Conservation (phyloP, 495 filamentous ascomycete genomes). For the Bombardia bombarda region DNA sequence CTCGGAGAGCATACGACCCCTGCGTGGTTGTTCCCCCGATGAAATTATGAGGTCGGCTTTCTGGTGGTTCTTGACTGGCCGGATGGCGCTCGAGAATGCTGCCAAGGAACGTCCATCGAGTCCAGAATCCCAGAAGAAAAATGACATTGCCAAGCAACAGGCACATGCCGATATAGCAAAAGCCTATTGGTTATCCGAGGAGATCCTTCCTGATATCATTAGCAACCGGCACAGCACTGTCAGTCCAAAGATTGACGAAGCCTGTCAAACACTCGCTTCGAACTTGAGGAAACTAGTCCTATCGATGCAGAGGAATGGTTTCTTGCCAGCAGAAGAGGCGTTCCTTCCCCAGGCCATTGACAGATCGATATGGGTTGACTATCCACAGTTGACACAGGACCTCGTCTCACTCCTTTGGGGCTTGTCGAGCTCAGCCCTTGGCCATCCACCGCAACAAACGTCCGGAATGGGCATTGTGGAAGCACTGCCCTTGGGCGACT, state of each 20-base stretch:
- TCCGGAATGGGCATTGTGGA: conserved; percentile 46
- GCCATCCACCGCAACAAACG: conserved; percentile 20
- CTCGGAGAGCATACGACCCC: conserved; percentile 58
- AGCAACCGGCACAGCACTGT: conserved; percentile 23
- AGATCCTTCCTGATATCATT: conserved; percentile 51
- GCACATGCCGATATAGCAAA: conserved; percentile 76
- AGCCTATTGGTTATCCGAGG: conserved; percentile 68
- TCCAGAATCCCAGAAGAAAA: conserved; percentile 29
- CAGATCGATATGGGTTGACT: conserved; percentile 65
- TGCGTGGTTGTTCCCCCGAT: conserved; percentile 48
- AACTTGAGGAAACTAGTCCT: conserved; percentile 64
- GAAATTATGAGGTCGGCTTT: conserved; percentile 62
- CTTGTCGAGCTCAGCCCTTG: conserved; percentile 40
- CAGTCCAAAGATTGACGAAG: conserved; percentile 35
- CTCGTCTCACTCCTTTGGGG: conserved; percentile 58
- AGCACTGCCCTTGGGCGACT: conserved; percentile 70
- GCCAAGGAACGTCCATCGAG: conserved; percentile 53
- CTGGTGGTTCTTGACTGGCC: conserved; percentile 86
- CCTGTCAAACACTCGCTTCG: conserved; percentile 48
- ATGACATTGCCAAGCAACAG: conserved; percentile 48
- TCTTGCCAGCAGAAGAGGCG: conserved; percentile 57
- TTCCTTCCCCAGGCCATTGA: conserved; percentile 60
- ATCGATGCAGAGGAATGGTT: conserved; percentile 75
- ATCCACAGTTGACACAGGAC: conserved; percentile 61
- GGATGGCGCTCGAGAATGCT: conserved; percentile 60